phyloP scores from a whole-genome alignment of 2,329 filamentous ascomycete genomes.

The Bipolaris sorokiniana region DNA sequence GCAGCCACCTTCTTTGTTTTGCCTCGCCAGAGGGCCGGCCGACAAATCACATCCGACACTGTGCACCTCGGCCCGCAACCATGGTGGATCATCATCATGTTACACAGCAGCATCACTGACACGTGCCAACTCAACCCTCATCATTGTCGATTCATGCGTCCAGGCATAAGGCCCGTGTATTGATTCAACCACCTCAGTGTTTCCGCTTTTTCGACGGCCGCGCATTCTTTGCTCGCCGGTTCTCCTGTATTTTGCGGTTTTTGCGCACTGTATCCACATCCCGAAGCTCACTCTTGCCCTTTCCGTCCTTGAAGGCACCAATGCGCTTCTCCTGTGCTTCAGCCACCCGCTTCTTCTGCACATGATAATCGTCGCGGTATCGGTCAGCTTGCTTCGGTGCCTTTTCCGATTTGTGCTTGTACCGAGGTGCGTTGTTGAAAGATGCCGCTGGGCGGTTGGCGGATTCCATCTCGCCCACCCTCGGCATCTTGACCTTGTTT shows the following conservation, averaged over 20 bases:
- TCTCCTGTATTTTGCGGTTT: constrained; percentile 77
- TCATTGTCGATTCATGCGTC: constrained; percentile 13
- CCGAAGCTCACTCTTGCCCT: constrained; percentile 77
- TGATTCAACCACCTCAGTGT: constrained; percentile 33
- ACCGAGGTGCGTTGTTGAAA: constrained; percentile 59
- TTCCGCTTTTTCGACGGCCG: constrained; percentile 71
- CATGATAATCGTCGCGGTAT: constrained; percentile 86
- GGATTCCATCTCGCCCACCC: constrained; percentile 80
- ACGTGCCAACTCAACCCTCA: constrained; percentile 5
- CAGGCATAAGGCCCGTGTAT: constrained; percentile 12
- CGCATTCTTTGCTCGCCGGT: constrained; percentile 84
- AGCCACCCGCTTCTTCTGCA: constrained; percentile 85
- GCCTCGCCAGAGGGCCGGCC: constrained; percentile 2
- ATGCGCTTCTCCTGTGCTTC: constrained; percentile 86
- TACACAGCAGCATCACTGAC: constrained; percentile 1
- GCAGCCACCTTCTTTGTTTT: constrained; percentile 8
- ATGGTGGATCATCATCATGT: neutral
- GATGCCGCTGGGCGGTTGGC: constrained; percentile 28
- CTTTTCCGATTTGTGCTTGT: constrained; percentile 84
- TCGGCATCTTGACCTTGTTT: constrained; percentile 80
- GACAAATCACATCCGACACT: constrained; percentile 10
- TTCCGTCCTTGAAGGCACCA: constrained; percentile 75
- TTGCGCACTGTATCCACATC: constrained; percentile 84
- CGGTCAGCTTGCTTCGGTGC: constrained; percentile 95
- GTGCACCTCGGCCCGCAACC: constrained; percentile 13